Base-by-base conservation (phyloP, 1,284 basidiomycete genomes). In the Cutaneotrichosporon cyanovorans region DNA sequence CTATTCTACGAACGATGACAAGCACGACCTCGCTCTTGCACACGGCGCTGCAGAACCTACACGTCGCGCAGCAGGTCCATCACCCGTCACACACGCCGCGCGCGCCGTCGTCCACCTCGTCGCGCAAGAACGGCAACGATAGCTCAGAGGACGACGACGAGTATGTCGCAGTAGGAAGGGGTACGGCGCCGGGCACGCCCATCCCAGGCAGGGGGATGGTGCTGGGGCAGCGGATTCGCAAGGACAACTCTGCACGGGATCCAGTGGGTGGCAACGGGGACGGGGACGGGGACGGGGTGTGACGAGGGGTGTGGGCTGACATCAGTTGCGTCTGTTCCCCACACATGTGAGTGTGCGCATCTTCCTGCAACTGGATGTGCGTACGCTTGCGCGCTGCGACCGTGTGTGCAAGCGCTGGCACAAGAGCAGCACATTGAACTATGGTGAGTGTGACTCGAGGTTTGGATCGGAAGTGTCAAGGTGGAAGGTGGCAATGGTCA, bases 381-480 rank as follows among this genome's bases (percentile, higher is more conserved):
- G 70, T 44, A 80, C 86, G 45, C 77, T 93, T 25, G 82, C 84
- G 2, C 76, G 77, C 35, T 90, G 86, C 60, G 78, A 87, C 20
- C 71, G 82, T 37, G 87, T 92, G 5, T 87, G 81, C 44, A 82
- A 78, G 69, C 85, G 87, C 66, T 93, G 88, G 88, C 78, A 77
- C 52, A 82, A 81, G 68, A 88, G 85, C 53, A 86, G 89, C 71
- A 86, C 87, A 0, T 65, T 92, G 48, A 93, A 93, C 68, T 90
- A 92, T 65, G 82, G 88, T 87, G 55, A 48, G 81, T 74, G 2
- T 48, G 23, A 30, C 9, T n/a, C n/a, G n/a, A n/a, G n/a, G n/a
- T n/a, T 37, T n/a, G n/a, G n/a, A n/a, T n/a, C n/a, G n/a, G n/a
- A n/a, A n/a, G n/a, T n/a, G 25, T 28, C 25, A 28, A 12, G 25